Base-by-base conservation (phyloP, 2,329 filamentous ascomycete species). In the Epichloe gansuensis region DNA sequence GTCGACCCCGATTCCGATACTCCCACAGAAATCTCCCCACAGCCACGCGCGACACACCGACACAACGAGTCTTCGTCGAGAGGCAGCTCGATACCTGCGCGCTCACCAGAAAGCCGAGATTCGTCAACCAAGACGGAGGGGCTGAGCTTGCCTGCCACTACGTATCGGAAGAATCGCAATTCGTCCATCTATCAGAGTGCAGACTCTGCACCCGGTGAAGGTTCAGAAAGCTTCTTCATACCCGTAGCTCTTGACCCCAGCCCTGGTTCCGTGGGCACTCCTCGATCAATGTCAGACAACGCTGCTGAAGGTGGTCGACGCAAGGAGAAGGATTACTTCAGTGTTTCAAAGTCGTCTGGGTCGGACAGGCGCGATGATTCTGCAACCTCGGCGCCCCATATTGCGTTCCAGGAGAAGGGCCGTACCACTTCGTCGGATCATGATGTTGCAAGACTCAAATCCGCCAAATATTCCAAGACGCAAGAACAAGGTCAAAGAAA, bases 331-430 rank as follows among this genome's bases (percentile, higher is more conserved):
- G 83, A 86, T 57, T 85, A 85, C 58, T 85, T 84, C 61, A 71
- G 66, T 49, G 61, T 69, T 5, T 56, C 70, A 37, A 76, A 74
- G 63, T 63, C 68, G n/a, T 59, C 66, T 2, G 58, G 69, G 15
- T 58, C 67, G 3, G 74, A 79, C 50, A 75, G 69, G 59, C 74
- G 73, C 47, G 63, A 62, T 15, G 76, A 77, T 44, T 77, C 76
- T 1, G 71, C 73, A 52, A 66, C 72, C 54, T 78, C 82, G 2
- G 90, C 88, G 15, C 88, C 90, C n/a, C 90, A 95, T 62, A 95
- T 95, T 61, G 86, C 89, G 23, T 94, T 90, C 65, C 89, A 95
- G 65, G 88, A 95, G 62, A 93, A 91, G 67, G 81, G 81, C 2
- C 80, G 86, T 2, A 64, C 68, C 46, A 35, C 62, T 17, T 83